These are phyloP conservation scores for Neostapfia colusana DNA, from an alignment of 176 grass and related monocot genomes.

Conservation along the genomic window DNA sequence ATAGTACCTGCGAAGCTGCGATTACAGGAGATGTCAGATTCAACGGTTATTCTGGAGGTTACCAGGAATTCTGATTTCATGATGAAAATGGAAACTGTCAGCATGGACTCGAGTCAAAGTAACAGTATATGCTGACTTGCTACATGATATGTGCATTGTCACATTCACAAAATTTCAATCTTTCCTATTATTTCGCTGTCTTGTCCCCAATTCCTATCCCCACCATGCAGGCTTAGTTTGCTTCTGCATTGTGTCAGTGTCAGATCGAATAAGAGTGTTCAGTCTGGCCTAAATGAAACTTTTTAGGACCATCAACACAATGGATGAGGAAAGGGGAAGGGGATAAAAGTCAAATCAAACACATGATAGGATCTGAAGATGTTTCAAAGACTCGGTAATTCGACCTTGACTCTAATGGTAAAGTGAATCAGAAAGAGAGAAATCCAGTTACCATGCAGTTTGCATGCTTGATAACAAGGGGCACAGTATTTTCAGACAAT, in stretches of 20 bases:
- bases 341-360: background rate
- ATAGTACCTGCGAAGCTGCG: conserved; percentile 82
- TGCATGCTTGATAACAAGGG: background rate
- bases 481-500: background rate
- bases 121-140: background rate
- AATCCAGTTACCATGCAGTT: background rate
- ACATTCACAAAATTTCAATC: background rate
- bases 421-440: background rate
- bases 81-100: background rate
- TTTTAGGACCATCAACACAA: background rate
- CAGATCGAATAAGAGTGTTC: background rate
- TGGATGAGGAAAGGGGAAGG: background rate
- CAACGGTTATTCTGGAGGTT: background rate
- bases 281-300: background rate
- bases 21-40: background rate
- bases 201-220: background rate
- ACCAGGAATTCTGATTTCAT: background rate
- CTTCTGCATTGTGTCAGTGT: background rate
- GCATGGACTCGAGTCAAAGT: background rate
- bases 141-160: conserved; percentile 18
- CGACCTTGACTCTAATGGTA: background rate
- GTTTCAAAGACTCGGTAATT: background rate
- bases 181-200: background rate
- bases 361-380: background rate
- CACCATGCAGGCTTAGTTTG: background rate